Evolutionary conservation across 768 basidiomycete species (phyloP).

Genomic region (Russula earlei): DNA sequence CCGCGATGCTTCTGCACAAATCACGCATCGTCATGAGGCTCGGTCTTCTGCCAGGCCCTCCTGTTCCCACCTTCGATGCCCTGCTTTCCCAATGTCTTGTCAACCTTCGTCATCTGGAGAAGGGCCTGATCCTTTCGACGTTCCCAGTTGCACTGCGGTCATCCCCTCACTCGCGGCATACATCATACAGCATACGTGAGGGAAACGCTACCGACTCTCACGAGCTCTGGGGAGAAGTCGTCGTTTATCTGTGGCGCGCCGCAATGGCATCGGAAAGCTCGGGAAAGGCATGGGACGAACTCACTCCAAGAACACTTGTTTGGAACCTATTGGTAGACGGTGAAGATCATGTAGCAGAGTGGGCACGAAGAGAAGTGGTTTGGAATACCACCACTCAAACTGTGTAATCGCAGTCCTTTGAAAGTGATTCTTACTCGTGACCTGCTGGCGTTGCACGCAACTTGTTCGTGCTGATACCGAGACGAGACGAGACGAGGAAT

Average conservation of each 20-base stretch:
- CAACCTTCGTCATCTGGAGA: constrained; percentile 7
- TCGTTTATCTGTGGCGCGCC: constrained; percentile 49
- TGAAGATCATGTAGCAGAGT: constrained; percentile 37
- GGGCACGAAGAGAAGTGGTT: constrained; percentile 40
- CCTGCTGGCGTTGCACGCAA: too few relatives aligned
- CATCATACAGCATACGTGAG: constrained; percentile 26
- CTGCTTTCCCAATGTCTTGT: constrained; percentile 12
- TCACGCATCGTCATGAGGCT: constrained; percentile 10
- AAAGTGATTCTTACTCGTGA: too few relatives aligned
- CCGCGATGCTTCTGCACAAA: neutral
- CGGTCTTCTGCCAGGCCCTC: constrained; percentile 3
- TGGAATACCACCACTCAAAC: constrained; percentile 13
- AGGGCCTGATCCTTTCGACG: neutral
- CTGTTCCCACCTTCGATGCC: neutral
- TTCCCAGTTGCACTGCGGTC: neutral
- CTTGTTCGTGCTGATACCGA: too few relatives aligned
- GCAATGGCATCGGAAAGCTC: constrained; percentile 34
- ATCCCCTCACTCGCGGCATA: constrained; percentile 5
- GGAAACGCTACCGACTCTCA: constrained; percentile 24
- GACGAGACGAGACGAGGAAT: too few relatives aligned
- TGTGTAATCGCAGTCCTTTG: neutral
- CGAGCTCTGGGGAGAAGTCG: constrained; percentile 38
- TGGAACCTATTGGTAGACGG: constrained; percentile 38
- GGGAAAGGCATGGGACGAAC: constrained; percentile 36
- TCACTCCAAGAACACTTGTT: constrained; percentile 46